These are phyloP conservation scores for Xylariaceae sp. DNA, from an alignment of 2,329 filamentous ascomycete genomes.

Conservation along the genomic window DNA sequence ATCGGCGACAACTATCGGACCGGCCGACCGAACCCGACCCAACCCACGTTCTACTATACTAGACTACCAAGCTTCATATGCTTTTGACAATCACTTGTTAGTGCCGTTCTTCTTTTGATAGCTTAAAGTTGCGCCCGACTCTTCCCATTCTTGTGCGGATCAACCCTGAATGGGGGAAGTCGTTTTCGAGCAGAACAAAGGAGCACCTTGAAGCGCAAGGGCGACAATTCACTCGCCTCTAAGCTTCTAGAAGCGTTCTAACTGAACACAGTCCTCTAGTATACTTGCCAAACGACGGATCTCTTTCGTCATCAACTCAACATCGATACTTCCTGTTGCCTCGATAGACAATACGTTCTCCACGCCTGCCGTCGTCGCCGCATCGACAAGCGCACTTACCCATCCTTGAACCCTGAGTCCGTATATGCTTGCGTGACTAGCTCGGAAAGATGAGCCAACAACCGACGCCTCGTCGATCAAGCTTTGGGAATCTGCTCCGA, in stretches of 20 bases:
- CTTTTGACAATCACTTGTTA: conserved; percentile 10
- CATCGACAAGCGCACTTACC: conserved; percentile 23
- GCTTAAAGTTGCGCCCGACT: not conserved
- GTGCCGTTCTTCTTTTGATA: not conserved
- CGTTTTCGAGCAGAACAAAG: conserved; percentile 5
- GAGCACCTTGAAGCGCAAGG: conserved; percentile 7
- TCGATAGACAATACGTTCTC: conserved; percentile 14
- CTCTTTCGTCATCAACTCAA: conserved; percentile 9
- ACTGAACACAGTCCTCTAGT: conserved; percentile 13
- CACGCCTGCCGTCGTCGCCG: conserved; percentile 15
- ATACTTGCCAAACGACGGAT: conserved; percentile 18
- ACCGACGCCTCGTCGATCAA: conserved; percentile 50
- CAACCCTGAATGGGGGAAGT: not conserved
- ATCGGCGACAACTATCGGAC: conserved; percentile 2
- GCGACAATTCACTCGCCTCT: conserved; percentile 9
- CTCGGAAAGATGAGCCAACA: conserved; percentile 41
- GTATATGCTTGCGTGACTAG: conserved; percentile 28
- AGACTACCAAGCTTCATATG: not conserved
- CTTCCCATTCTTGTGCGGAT: not conserved
- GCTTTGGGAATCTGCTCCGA: conserved; percentile 58
- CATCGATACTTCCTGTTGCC: conserved; percentile 24
- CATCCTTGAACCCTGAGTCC: conserved; percentile 18
- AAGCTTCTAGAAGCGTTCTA: conserved; percentile 8
- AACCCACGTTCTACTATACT: conserved; percentile 15
- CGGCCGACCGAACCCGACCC: conserved; percentile 8